These are phyloP conservation scores for Daldinia decipiens DNA, from an alignment of 495 filamentous ascomycete genomes.

Conservation along the genomic window DNA sequence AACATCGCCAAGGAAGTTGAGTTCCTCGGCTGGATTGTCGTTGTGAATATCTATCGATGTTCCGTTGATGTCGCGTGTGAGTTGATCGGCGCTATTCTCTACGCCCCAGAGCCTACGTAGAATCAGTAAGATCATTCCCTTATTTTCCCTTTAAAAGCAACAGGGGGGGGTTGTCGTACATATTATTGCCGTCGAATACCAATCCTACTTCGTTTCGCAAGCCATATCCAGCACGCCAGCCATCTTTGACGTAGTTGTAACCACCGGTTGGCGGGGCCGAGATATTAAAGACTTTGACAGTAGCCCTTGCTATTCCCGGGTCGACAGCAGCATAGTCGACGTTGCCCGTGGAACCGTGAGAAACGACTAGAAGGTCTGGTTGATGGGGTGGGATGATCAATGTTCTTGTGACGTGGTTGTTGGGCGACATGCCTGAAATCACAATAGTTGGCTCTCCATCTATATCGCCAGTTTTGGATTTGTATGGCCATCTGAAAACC, in stretches of 20 bases:
- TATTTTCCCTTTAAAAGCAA: background rate
- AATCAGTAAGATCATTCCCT: slow-evolving; percentile 59
- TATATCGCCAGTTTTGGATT: slow-evolving; percentile 56
- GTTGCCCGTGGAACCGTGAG: slow-evolving; percentile 69
- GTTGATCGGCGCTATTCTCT: slow-evolving; percentile 76
- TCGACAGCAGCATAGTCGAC: slow-evolving; percentile 62
- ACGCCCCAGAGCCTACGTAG: slow-evolving; percentile 69
- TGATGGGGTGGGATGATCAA: slow-evolving; percentile 62
- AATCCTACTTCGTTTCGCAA: slow-evolving; percentile 78
- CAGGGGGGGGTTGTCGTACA: slow-evolving; percentile 25
- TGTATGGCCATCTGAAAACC: slow-evolving; percentile 71
- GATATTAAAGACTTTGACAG: slow-evolving; percentile 74
- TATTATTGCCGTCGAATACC: slow-evolving; percentile 51
- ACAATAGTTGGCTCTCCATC: slow-evolving; percentile 56
- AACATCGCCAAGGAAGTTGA: slow-evolving; percentile 75
- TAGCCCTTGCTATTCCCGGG: slow-evolving; percentile 64
- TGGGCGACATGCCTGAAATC: slow-evolving; percentile 66
- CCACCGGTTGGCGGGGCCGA: slow-evolving; percentile 51
- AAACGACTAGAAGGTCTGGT: slow-evolving; percentile 66
- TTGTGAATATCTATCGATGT: slow-evolving; percentile 67
- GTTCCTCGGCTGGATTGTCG: slow-evolving; percentile 78
- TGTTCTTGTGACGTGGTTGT: slow-evolving; percentile 72
- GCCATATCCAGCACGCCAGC: slow-evolving; percentile 74
- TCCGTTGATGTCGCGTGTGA: slow-evolving; percentile 56
- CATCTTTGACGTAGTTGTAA: slow-evolving; percentile 56